A percentile compares a stretch with the other conserved stretches of the same genome.
Conservation (phyloP, 2,329 filamentous ascomycete genomes). For the Colletotrichum limetticola region DNA sequence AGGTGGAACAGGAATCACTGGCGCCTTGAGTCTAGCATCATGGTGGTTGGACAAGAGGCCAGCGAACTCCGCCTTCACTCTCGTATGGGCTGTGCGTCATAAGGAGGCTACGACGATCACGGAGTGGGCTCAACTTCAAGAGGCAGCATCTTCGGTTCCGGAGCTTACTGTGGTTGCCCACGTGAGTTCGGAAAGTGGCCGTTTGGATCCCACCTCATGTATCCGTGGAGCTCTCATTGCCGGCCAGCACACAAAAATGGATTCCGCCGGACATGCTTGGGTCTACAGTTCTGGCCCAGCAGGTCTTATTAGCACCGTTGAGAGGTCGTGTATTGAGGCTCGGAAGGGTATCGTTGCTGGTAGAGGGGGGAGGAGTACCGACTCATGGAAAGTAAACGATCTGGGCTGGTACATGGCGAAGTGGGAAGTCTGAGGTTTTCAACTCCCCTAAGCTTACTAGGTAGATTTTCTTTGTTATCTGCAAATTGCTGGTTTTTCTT, state of each 20-base stretch:
- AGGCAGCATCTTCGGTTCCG: background rate
- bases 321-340: background rate
- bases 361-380: background rate
- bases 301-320: background rate
- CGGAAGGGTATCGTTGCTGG: background rate
- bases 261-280: background rate
- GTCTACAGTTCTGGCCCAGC: constrained; percentile 8
- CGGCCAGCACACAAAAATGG: background rate
- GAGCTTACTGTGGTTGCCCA: background rate
- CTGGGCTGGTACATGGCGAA: constrained; percentile 7
- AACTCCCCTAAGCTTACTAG: background rate
- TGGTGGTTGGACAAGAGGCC: constrained; percentile 3
- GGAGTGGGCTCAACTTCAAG: background rate
- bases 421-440: background rate
- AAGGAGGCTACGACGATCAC: background rate
- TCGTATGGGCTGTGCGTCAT: background rate
- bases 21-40: constrained; percentile 8
- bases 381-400: background rate
- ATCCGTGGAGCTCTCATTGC: background rate
- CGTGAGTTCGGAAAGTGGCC: background rate
- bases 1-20: constrained; percentile 13
- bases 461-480: background rate
- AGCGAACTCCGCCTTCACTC: background rate
- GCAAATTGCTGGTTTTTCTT: background rate
- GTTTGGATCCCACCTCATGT: background rate